Conservation (phyloP, 2,329 filamentous ascomycete species). For the Harringtonia aguacate region DNA sequence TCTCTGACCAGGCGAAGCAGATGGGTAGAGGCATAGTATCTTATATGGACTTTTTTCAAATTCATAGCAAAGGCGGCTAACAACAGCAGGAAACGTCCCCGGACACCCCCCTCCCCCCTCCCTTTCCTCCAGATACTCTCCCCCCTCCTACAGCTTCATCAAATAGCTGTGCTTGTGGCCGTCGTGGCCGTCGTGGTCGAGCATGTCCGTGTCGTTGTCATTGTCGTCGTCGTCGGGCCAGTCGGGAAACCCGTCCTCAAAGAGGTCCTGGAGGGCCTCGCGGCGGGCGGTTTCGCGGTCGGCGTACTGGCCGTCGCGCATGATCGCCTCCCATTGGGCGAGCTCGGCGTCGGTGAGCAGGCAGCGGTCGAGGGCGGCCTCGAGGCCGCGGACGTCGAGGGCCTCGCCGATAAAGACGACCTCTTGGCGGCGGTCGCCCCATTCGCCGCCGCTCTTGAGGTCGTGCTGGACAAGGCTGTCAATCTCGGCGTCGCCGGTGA, state of each 20-base stretch:
- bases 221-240: conserved; percentile 8
- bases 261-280: conserved; percentile 5
- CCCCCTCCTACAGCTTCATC: too few relatives aligned
- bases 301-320: conserved; percentile 5
- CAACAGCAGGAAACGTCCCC: too few relatives aligned
- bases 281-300: neutral
- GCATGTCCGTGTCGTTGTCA: too few relatives aligned
- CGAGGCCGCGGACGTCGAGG: conserved; percentile 41
- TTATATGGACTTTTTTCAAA: too few relatives aligned
- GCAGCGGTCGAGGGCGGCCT: conserved; percentile 45
- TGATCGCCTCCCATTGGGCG: conserved; percentile 19
- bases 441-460: conserved; percentile 43
- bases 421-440: conserved; percentile 62
- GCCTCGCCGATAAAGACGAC: conserved; percentile 63
- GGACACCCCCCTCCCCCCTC: too few relatives aligned
- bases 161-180: neutral
- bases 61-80: too few relatives aligned
- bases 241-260: conserved; percentile 12
- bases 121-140: too few relatives aligned
- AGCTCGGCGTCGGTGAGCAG: conserved; percentile 51
- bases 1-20: too few relatives aligned
- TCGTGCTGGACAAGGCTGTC: conserved; percentile 38
- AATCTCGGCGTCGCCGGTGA: conserved; percentile 33
- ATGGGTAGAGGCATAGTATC: too few relatives aligned
- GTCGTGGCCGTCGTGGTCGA: conserved; percentile 2